Base-by-base conservation (phyloP, 306 rosid species). In the Cotoneaster glaucophyllus region DNA sequence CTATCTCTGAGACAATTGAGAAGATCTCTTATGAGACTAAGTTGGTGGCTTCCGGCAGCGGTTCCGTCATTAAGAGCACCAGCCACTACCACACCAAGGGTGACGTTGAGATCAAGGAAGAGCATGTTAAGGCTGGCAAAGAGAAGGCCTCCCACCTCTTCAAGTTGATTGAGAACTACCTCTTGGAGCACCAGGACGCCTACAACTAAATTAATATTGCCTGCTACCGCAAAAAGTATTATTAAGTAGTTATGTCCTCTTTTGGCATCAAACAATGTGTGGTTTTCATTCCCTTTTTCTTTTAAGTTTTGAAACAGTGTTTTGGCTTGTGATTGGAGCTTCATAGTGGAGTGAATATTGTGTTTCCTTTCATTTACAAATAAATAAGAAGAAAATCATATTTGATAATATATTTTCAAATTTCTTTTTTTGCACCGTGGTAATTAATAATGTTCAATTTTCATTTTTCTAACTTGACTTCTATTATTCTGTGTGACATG, bases 1-100 rank as follows among this genome's bases (percentile, higher is more conserved):
- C 53, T 4, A 48, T 48, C 19, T 48, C 53, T 14, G 53, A 48
- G 3, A 48, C 8, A 48, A 48, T 48, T 4, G 90, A 86, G 79
- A 88, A 86, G 74, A 69, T 88, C 3, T 57, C 73, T 5, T 82
- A 68, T 22, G 74, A 86, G 76, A 81, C 57, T 61, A 75, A 81
- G 76, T 31, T 85, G 69, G 86, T 76, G 56, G 86, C 80, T 48
- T 48, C 19, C 0, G 84, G 77, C 2, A 84, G 73, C 22, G 89
- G 86, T 72, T 67, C 84, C 21, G 31, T 82, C 12, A 48, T 82
- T 32, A 89, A 87, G 77, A 76, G 70, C 28, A 68, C 15, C 21
- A 75, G 71, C 64, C 53, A 74, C 54, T 84, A 75, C 74, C 66
- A 80, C 66, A 67, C 86, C 15, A 85, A 70, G 41, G 84, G 78